Evolutionary conservation across 306 rosid species (phyloP).

Genomic region (Fragaria vesca): DNA sequence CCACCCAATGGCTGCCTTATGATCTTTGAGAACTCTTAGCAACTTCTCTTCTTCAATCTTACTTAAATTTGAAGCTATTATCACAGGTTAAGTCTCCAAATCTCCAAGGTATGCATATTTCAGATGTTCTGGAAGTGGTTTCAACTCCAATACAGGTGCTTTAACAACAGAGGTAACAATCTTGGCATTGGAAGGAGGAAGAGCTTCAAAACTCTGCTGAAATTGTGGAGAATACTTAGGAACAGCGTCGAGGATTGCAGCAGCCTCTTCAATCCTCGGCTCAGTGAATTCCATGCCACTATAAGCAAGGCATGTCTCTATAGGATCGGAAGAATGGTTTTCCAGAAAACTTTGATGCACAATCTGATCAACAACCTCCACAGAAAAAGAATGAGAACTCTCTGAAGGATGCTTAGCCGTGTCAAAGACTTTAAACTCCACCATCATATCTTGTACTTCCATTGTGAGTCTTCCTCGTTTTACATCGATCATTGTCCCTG

Average conservation of each 20-base stretch:
- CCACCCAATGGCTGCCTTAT: too few species aligned
- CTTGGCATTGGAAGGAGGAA: background rate
- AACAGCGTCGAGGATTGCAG: background rate
- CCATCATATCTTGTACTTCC: background rate
- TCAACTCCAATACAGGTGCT: background rate
- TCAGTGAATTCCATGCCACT: background rate
- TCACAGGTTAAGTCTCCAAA: background rate
- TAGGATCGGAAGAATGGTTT: background rate
- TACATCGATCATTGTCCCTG: background rate
- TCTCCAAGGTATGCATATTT: background rate
- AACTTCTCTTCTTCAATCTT: background rate
- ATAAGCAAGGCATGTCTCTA: background rate
- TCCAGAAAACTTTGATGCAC: background rate
- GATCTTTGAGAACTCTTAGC: too few species aligned
- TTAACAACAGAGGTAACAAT: background rate
- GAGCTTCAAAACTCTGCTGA: background rate
- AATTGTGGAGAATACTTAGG: background rate
- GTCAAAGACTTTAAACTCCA: background rate
- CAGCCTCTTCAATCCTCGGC: background rate
- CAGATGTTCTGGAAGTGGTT: background rate
- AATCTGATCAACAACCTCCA: background rate
- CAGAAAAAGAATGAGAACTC: rapidly evolving
- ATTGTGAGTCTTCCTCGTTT: too few species aligned
- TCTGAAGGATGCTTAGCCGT: background rate
- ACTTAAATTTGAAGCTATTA: background rate